Percentiles rank a stretch among this genome's conserved stretches.
Evolutionary conservation across 805 yeast genomes (phyloP).

Genomic region (Kodamaea lidongshanica): DNA sequence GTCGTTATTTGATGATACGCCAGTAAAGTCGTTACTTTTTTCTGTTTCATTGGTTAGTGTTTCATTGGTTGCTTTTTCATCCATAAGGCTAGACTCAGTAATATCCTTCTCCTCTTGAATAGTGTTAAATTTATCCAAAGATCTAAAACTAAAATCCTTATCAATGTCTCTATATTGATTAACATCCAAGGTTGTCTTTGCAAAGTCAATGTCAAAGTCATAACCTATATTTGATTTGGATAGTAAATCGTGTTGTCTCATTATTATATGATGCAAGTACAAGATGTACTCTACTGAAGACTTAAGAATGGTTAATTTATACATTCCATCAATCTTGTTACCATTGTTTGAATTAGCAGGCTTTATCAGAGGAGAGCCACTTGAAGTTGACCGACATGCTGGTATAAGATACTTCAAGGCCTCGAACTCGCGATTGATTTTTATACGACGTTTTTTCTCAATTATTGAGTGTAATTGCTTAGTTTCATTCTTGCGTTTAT

Average conservation of each 20-base stretch:
- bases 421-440: constrained; percentile 78
- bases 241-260: constrained; percentile 45
- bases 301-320: constrained; percentile 72
- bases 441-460: constrained; percentile 70
- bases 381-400: constrained; percentile 55
- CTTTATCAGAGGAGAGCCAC: constrained; percentile 17
- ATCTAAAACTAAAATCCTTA: constrained; percentile 47
- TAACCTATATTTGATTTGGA: constrained; percentile 8
- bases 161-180: constrained; percentile 57
- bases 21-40: no score
- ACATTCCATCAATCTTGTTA: constrained; percentile 56
- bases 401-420: constrained; percentile 73
- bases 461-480: constrained; percentile 62
- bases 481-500: constrained; percentile 36
- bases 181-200: constrained; percentile 51
- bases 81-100: no score
- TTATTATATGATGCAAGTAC: constrained; percentile 57
- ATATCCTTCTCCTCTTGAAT: constrained; percentile 12
- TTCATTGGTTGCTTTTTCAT: constrained; percentile 1
- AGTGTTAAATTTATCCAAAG: constrained; percentile 8
- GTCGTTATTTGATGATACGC: no score
- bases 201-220: constrained; percentile 41
- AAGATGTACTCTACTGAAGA: constrained; percentile 78
- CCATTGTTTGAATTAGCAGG: constrained; percentile 20
- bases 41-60: no score